Evolutionary conservation across 352 stramenopile genomes (phyloP), one percentile per base, ranked within the genome.

Genomic region (Globisporangium paddicum): DNA sequence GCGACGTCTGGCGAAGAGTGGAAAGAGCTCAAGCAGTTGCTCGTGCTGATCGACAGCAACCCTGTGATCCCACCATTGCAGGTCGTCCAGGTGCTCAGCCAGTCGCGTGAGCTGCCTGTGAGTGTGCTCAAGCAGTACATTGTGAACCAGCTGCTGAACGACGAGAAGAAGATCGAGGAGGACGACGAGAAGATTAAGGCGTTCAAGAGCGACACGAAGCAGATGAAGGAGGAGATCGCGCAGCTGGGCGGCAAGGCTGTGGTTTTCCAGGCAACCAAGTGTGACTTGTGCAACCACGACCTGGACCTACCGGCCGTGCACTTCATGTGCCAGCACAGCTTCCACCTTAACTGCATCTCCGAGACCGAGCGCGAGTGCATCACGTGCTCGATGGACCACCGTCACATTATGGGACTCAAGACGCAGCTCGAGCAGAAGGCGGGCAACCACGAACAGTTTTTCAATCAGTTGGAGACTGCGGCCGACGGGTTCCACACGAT

Each of bases 361-460:
- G 88, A 95, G 73, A 92, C 83, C 30, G 87, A 96, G 45, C 79
- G 84, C 44, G 86, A 96, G 62, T 96, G 87, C 65, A 91, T 94
- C 61, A 90, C 85, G 59, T 96, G 87, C 62, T 91, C 86, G 34
- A 81, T 93, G 64, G 78, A 95, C 58, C 85, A 95, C 56, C 82
- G 85, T 44, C 82, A 91, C 63, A 88, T 94, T 56, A 67, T 94
- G 53, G 82, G 82, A 11, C 69, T 96, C 19, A 92, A 96, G 63
- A 90, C 86, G 53, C 85, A 93, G 60, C 74, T 95, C 6, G 82
- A 95, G 51, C 80, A 93, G 61, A 95, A 94, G 54, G 86, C 89
- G 21, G 75, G 79, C 21, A 95, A 97, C 63, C 88, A 97, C 71
- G 90, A 97, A 57, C 83, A 96, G 72, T 97, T 97, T 57, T 97